These are phyloP conservation scores for Alternaria triticina DNA, from an alignment of 2,329 filamentous ascomycete species.

Conservation along the genomic window DNA sequence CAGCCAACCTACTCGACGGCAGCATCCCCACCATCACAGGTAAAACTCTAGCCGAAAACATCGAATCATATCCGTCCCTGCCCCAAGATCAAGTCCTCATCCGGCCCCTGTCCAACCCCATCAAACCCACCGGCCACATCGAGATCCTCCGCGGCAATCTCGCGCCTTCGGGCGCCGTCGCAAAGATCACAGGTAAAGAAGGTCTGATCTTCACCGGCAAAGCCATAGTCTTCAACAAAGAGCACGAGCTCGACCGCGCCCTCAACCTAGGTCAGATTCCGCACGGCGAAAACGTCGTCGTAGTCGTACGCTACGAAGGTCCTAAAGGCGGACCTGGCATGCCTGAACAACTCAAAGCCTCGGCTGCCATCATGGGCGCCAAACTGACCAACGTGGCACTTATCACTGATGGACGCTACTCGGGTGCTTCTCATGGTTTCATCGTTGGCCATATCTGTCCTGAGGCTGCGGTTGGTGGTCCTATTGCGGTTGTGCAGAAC, in stretches of 20 bases:
- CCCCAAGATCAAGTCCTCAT: slow-evolving; percentile 84
- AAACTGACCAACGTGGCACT: slow-evolving; percentile 85
- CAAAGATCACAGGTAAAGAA: slow-evolving; percentile 97
- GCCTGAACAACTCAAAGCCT: slow-evolving; percentile 91
- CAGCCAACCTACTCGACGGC: slow-evolving; percentile 76
- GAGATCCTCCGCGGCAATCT: slow-evolving; percentile 88
- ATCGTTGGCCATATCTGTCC: slow-evolving; percentile 93
- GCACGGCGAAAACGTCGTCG: slow-evolving; percentile 79
- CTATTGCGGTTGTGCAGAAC: slow-evolving; percentile 80
- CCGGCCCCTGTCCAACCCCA: slow-evolving; percentile 77
- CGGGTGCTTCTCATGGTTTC: slow-evolving; percentile 87
- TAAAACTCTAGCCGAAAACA: slow-evolving; percentile 81
- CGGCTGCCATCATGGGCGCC: slow-evolving; percentile 90
- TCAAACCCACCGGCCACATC: slow-evolving; percentile 86
- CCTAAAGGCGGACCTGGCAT: slow-evolving; percentile 94
- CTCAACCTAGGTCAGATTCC: slow-evolving; percentile 74
- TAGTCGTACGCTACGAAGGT: slow-evolving; percentile 92
- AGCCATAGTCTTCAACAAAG: slow-evolving; percentile 86
- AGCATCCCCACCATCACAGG: slow-evolving; percentile 82
- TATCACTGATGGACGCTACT: slow-evolving; percentile 91
- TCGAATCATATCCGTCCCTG: slow-evolving; percentile 76
- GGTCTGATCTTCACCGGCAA: slow-evolving; percentile 81
- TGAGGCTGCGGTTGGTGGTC: slow-evolving; percentile 86
- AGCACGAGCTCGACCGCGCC: slow-evolving; percentile 76
- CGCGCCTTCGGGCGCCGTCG: slow-evolving; percentile 86